Conservation (phyloP, 441 rosid genomes). For the Daphne laureola region DNA sequence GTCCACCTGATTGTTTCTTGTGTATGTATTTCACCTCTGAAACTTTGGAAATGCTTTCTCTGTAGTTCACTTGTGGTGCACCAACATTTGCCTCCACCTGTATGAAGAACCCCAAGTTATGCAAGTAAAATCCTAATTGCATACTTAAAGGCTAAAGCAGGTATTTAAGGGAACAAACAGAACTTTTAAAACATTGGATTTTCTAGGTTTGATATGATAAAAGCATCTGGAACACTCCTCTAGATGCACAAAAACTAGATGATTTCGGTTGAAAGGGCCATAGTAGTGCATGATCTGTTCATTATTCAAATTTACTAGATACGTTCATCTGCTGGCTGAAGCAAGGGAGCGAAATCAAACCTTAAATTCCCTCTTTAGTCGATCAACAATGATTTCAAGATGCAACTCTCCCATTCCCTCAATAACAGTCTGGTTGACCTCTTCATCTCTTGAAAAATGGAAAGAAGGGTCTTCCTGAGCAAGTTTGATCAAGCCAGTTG, state of each 20-base stretch:
- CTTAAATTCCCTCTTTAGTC: slow-evolving; percentile 90
- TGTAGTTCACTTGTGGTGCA: slow-evolving; percentile 97
- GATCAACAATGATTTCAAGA: slow-evolving; percentile 96
- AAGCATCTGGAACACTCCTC: neutral
- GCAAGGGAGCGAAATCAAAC: slow-evolving; percentile 23
- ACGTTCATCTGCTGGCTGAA: neutral
- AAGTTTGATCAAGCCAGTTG: slow-evolving; percentile 71
- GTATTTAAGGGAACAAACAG: no score
- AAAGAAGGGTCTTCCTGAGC: slow-evolving; percentile 98
- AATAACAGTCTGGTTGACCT: slow-evolving; percentile 90
- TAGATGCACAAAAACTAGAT: neutral
- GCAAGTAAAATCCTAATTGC: slow-evolving; percentile 2
- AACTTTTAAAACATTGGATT: no score
- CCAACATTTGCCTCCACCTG: slow-evolving; percentile 97
- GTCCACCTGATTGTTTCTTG: slow-evolving; percentile 94
- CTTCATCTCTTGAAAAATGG: slow-evolving; percentile 91
- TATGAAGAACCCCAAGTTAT: slow-evolving; percentile 14
- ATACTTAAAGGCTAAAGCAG: neutral
- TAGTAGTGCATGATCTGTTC: neutral
- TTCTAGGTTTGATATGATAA: neutral
- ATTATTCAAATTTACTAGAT: no score
- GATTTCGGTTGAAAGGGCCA: neutral
- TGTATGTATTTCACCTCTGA: slow-evolving; percentile 81
- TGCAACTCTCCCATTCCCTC: slow-evolving; percentile 99
- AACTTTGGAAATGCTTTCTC: slow-evolving; percentile 85